Evolutionary conservation across 169 alveolate genomes (phyloP), one percentile per base, ranked within the genome.

Genomic region (Cryptosporidium andersoni): DNA sequence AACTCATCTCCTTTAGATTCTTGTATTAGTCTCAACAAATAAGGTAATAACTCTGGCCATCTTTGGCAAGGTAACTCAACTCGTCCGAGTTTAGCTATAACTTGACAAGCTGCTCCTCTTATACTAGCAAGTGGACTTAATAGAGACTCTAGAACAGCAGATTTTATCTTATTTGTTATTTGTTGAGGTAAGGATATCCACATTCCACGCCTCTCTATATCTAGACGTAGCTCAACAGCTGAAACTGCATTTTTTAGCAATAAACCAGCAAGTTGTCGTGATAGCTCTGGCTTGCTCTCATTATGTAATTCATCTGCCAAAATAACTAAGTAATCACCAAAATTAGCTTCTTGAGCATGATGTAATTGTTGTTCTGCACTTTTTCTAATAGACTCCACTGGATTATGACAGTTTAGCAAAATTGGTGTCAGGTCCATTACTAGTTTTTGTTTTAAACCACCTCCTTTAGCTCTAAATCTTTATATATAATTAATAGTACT

Each of bases 21-120:
- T 25, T 74, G 85, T 45, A 93, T 92, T 64, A 90, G 92, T 64
- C 90, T 82, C 25, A 90, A 89, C 53, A 90, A 64, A 52, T 88
- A 88, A 64, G 89, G 93, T 64, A 94, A 91, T 42, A 94, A 91
- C 66, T 94, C 96, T 34, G 96, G 96, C 88, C 96, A 94, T 60
- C 93, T 88, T 64, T 93, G 81, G 60, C 92, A 91, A 3, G 93
- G 89, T 49, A 94, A 80, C 80, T 94, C 96, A 5, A 94, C 88
- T 56, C 92, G 92, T 2, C 95, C 94, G 25, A 94, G 92, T 11
- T 92, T 80, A 14, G 96, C 91, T 58, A 93, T 92, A 8, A 94
- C 96, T 67, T 92, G 91, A 80, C 96, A 94, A 43, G 96, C 89
- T 3, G 96, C 80, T 82, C 90, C 65, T 90, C 91, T 67, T 81